Base-by-base conservation (phyloP, 148 eudicot genomes). In the Limonium bicolor region DNA sequence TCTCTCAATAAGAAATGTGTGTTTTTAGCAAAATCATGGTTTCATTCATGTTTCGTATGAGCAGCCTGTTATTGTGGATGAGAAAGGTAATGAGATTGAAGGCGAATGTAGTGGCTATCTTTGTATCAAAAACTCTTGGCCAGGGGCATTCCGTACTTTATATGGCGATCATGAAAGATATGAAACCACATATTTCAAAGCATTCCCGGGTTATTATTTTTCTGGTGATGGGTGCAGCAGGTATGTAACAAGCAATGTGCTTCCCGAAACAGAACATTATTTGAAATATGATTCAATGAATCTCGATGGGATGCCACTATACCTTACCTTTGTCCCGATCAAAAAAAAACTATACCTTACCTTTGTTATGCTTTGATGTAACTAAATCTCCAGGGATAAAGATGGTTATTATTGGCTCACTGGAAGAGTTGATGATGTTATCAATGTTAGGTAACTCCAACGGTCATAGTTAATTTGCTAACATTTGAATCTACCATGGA, bases 351-450 rank as follows among this genome's bases (percentile, higher is more conserved):
- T n/a, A n/a, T n/a, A n/a, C n/a, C n/a, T n/a, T n/a, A n/a, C n/a
- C n/a, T n/a, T n/a, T n/a, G n/a, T n/a, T n/a, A n/a, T n/a, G n/a
- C n/a, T n/a, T n/a, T n/a, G n/a, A n/a, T n/a, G n/a, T n/a, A n/a
- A n/a, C n/a, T n/a, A n/a, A n/a, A n/a, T 27, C 53, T 53, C 24
- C 61, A 86, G 96, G 75, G 96, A 86, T 60, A 86, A 82, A 41
- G 94, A 86, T 78, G 96, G 96, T 28, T 86, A 86, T 53, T 65
- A 82, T 54, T 86, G 96, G 96, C 82, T 86, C 46, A 86, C 94
- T 3, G 96, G 96, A 60, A 78, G 96, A 73, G 96, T 86, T 36
- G 96, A 86, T 52, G 96, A 86, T 73, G 96, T 82, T 18, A 86
- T 86, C 54, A 86, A 86, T 38, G 96, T 86, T 62, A 86, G 96